Base-by-base conservation (phyloP, 2,329 filamentous ascomycete genomes). In the Parastagonospora nodorum region DNA sequence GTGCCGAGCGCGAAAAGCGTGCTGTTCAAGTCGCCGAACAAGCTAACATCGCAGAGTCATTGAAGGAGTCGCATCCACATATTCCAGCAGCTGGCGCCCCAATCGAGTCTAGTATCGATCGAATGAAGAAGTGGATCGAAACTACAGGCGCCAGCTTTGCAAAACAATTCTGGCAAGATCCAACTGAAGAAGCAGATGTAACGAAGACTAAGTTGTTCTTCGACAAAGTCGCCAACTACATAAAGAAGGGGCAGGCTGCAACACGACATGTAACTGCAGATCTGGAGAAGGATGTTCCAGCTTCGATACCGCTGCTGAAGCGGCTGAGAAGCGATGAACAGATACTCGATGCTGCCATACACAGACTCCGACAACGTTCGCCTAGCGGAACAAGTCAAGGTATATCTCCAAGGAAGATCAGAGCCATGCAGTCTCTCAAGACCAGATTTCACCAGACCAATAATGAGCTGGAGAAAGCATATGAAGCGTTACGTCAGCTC, bases 161-260 rank as follows among this genome's bases (percentile, higher is more conserved):
- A 8, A 62, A 58, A 14, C 54, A 67, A 27, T 69, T 72, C 44
- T 72, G 67, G 67, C 63, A 67, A 43, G 65, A 70, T 32, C 68
- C 69, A 6, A 60, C 67, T 9, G 60, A 64, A 40, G 58, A 63
- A 44, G 59, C 54, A 8, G 63, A 65, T n/a, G 51, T 57, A 9
- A 50, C 43, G 11, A 61, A 65, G 24, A 57, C 63, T 2, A 52
- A 61, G 10, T 11, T 60, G 5, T 63, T 59, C 15, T 64, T 63
- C 30, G 50, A 58, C n/a, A 63, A 60, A 27, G 51, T 58, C 16
- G 45, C 58, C 9, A 44, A 42, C n/a, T 58, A 55, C 31, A 40
- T 64, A 16, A 53, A 52, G 14, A 67, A 67, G 37, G 60, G 57
- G 8, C 66, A 65, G 30, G 42, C 48, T 35, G 58, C 63, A 11